phyloP scores from a whole-genome alignment of 2,329 filamentous ascomycete genomes.

The Epichloe amarillans region DNA sequence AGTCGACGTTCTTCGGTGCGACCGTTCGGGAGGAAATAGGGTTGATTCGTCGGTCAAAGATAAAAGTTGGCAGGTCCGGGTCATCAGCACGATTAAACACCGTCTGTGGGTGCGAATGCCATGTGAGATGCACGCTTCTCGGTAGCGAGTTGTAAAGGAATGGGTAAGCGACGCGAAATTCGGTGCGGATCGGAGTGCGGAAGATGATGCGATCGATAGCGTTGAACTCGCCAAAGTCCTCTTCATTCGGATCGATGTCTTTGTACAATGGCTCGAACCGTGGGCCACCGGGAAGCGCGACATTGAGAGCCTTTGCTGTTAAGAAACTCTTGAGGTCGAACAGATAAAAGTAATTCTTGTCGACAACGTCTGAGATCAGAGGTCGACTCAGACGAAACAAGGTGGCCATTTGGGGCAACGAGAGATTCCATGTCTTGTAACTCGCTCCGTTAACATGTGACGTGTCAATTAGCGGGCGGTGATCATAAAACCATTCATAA shows the following conservation, averaged over 20 bases:
- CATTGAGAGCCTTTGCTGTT: slow-evolving; percentile 92
- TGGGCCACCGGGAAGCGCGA: slow-evolving; percentile 92
- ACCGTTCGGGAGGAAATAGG: slow-evolving; percentile 93
- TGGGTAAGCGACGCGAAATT: slow-evolving; percentile 88
- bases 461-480: slow-evolving; percentile 79
- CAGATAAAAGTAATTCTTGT: slow-evolving; percentile 96
- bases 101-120: slow-evolving; percentile 87
- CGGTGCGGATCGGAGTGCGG: slow-evolving; percentile 83
- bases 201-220: slow-evolving; percentile 99
- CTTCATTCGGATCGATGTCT: slow-evolving; percentile 95
- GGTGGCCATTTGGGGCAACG: slow-evolving; percentile 88
- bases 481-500: slow-evolving; percentile 96
- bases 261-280: slow-evolving; percentile 97
- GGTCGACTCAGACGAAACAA: slow-evolving; percentile 86
- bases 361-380: slow-evolving; percentile 78
- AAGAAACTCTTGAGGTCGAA: slow-evolving; percentile 93
- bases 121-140: slow-evolving; percentile 81
- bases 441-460: slow-evolving; percentile 90
- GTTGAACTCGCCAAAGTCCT: slow-evolving; percentile 99
- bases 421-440: slow-evolving; percentile 92
- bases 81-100: slow-evolving; percentile 86
- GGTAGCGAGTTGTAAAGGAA: slow-evolving; percentile 95
- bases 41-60: slow-evolving; percentile 96
- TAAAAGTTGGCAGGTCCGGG: slow-evolving; percentile 82
- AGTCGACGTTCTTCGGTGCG: slow-evolving; percentile 81